Evolutionary conservation across 495 filamentous ascomycete species (phyloP).

Genomic region (Elaphomyces granulatus): DNA sequence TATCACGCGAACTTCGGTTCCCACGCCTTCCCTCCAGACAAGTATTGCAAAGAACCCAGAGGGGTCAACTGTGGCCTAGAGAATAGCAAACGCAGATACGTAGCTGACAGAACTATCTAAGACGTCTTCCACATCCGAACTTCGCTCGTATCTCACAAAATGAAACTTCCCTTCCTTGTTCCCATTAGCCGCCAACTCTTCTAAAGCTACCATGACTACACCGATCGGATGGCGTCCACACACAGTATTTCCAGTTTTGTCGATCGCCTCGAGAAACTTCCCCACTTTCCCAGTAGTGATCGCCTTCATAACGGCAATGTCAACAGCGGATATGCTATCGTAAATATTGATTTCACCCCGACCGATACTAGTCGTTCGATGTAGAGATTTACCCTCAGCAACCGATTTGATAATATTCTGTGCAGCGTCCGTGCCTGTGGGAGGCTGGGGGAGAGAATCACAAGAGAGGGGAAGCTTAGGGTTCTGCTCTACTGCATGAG

Average conservation of each 20-base stretch:
- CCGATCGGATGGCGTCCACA: constrained; percentile 95
- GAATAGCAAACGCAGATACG: constrained; percentile 37
- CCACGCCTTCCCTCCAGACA: neutral
- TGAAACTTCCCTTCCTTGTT: constrained; percentile 46
- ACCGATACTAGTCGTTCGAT: constrained; percentile 24
- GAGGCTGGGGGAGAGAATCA: constrained; percentile 27
- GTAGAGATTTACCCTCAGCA: constrained; percentile 25
- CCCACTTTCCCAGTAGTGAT: constrained; percentile 59
- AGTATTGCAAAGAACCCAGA: neutral
- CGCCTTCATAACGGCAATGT: constrained; percentile 68
- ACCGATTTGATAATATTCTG: constrained; percentile 17
- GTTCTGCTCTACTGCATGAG: constrained; percentile 28
- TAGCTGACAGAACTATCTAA: constrained; percentile 91
- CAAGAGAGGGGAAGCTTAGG: constrained; percentile 29
- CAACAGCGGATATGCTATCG: constrained; percentile 71
- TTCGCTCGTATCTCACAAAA: constrained; percentile 86
- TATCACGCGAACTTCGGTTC: no score
- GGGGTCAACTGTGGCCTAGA: no score
- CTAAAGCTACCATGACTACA: constrained; percentile 78
- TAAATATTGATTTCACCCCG: constrained; percentile 47
- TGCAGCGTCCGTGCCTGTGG: constrained; percentile 13
- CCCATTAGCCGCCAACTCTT: constrained; percentile 32
- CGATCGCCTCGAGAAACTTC: constrained; percentile 51
- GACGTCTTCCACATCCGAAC: constrained; percentile 54
- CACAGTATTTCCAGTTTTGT: constrained; percentile 75